Percentiles rank a stretch among this genome's conserved stretches.
Conservation (phyloP, 169 alveolate species). For the Miamiensis avidus region DNA sequence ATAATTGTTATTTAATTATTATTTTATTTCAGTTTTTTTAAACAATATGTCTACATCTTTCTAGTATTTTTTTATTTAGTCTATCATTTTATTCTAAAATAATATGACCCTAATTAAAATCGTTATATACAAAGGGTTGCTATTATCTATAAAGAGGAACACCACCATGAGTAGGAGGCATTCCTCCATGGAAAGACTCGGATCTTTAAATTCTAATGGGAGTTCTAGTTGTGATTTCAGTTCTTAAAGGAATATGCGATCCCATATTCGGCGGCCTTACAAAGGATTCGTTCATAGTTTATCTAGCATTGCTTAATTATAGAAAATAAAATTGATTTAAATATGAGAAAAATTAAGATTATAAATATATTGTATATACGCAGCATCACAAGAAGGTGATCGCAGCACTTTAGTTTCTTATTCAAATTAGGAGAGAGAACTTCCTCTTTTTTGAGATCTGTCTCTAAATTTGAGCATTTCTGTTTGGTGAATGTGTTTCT, state of each 20-base stretch:
- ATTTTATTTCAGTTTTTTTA: background rate
- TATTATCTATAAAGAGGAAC: background rate
- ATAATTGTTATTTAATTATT: no score
- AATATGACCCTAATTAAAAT: background rate
- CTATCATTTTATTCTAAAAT: background rate
- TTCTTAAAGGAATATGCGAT: background rate
- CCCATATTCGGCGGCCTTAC: background rate
- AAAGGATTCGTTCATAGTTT: no score
- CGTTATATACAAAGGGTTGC: background rate
- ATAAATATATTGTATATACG: no score
- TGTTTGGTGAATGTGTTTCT: background rate
- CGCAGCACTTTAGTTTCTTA: background rate
- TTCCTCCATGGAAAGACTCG: background rate
- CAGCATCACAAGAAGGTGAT: background rate
- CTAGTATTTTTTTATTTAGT: background rate
- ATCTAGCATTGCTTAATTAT: no score
- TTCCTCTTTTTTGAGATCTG: background rate
- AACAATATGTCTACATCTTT: background rate
- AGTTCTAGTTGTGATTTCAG: background rate
- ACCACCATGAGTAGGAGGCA: background rate
- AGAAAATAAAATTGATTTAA: no score
- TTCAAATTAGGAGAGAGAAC: background rate
- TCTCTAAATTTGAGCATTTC: background rate
- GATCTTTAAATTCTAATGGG: background rate
- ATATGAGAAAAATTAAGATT: no score